These are phyloP conservation scores for Kwoniella sp. DNA, from an alignment of 768 basidiomycete genomes.

Conservation along the genomic window DNA sequence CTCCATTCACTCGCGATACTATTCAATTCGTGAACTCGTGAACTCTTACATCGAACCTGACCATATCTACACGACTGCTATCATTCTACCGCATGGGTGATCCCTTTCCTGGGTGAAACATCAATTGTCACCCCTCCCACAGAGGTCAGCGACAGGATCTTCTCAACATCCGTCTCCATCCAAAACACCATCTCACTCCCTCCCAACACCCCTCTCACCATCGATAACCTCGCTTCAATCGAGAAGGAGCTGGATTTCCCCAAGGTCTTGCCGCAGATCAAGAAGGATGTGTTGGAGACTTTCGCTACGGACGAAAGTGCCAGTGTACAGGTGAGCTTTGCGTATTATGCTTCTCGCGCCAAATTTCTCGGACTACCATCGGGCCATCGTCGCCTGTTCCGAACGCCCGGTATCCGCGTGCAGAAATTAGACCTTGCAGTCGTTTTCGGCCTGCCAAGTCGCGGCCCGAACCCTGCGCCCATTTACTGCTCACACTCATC, in stretches of 20 bases:
- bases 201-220: slow-evolving; percentile 43
- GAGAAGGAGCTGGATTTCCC: slow-evolving; percentile 46
- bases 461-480: no score
- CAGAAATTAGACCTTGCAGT: no score
- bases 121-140: neutral
- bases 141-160: slow-evolving; percentile 82
- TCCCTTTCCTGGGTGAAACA: no score
- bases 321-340: slow-evolving; percentile 74
- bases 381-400: no score
- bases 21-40: neutral
- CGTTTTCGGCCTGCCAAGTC: no score
- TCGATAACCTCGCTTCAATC: slow-evolving; percentile 55
- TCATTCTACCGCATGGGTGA: neutral
- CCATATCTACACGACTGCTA: neutral
- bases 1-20: no score
- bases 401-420: no score
- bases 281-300: slow-evolving; percentile 70
- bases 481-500: no score
- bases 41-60: neutral
- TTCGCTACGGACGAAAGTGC: slow-evolving; percentile 89
- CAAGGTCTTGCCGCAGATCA: slow-evolving; percentile 62
- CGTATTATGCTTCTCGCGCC: no score
- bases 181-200: slow-evolving; percentile 65
- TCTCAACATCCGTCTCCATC: slow-evolving; percentile 84
- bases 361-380: no score